Evolutionary conservation across 108 stramenopile species (phyloP).

Genomic region (Asterionellopsis glacialis): DNA sequence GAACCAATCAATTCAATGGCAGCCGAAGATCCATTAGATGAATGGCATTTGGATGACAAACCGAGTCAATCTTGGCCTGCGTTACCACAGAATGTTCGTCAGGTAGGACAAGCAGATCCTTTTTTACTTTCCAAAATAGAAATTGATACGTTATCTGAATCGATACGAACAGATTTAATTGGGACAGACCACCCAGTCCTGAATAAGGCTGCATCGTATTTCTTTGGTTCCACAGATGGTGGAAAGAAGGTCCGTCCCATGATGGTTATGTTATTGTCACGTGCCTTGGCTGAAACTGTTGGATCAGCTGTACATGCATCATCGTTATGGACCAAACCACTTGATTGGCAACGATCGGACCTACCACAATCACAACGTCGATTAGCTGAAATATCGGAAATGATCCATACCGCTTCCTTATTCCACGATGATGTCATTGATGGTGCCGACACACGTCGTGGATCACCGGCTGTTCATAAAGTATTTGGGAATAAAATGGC

Average conservation of each 20-base stretch:
- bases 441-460: constrained; percentile 90
- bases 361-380: constrained; percentile 80
- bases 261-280: constrained; percentile 79
- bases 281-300: constrained; percentile 56
- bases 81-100: constrained; percentile 44
- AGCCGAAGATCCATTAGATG: constrained; percentile 65
- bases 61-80: constrained; percentile 42
- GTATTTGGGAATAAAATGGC: constrained; percentile 99
- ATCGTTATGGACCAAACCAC: constrained; percentile 35
- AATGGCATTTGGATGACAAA: constrained; percentile 49
- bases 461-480: constrained; percentile 84
- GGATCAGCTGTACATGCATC: constrained; percentile 5
- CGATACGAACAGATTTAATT: constrained; percentile 74
- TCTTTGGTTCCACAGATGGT: constrained; percentile 66
- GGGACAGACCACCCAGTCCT: constrained; percentile 83
- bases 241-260: constrained; percentile 83
- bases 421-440: constrained; percentile 99
- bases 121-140: constrained; percentile 57
- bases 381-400: constrained; percentile 97
- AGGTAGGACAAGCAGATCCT: constrained; percentile 51
- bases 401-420: constrained; percentile 97
- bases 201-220: constrained; percentile 77
- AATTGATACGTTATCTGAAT: constrained; percentile 60
- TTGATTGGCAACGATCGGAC: constrained; percentile 40
- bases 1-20: constrained; percentile 19